Evolutionary conservation across 2,329 filamentous ascomycete species (phyloP).

Genomic region (Fusarium sacchari): DNA sequence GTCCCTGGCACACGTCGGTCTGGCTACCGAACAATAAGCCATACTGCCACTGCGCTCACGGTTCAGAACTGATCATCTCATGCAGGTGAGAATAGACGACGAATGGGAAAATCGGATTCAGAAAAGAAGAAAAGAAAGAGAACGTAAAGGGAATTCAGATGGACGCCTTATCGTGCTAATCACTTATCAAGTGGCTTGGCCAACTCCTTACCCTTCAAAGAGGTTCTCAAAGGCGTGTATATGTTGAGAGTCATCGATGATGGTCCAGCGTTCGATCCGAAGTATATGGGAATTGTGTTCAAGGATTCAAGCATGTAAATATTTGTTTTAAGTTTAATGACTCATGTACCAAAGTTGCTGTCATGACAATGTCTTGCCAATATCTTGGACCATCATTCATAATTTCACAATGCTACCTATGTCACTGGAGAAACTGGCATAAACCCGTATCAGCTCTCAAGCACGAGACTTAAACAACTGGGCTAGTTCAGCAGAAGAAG

Average conservation of each 20-base stretch:
- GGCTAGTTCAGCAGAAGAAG: neutral
- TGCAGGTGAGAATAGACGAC: slow-evolving; percentile 13
- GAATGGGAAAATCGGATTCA: slow-evolving; percentile 25
- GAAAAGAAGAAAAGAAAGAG: slow-evolving; percentile 25
- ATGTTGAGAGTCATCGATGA: slow-evolving; percentile 53
- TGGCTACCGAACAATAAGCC: slow-evolving; percentile 39
- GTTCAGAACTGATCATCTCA: slow-evolving; percentile 9
- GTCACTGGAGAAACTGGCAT: neutral
- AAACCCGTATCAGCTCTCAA: neutral
- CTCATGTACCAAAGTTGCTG: neutral
- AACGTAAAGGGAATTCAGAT: slow-evolving; percentile 24
- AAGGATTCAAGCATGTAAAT: slow-evolving; percentile 22
- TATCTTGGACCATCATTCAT: neutral
- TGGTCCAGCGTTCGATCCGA: slow-evolving; percentile 55
- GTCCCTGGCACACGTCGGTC: slow-evolving; percentile 36
- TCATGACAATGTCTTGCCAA: neutral
- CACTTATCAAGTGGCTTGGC: neutral
- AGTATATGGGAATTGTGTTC: slow-evolving; percentile 19
- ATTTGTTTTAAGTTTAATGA: neutral
- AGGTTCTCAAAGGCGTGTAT: slow-evolving; percentile 38
- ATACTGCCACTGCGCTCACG: slow-evolving; percentile 8
- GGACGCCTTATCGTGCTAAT: slow-evolving; percentile 8
- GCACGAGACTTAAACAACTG: neutral
- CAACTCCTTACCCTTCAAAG: slow-evolving; percentile 22
- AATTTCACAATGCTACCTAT: neutral